Base-by-base conservation (phyloP, 331 rosid species). In the Stylosanthes scabra region DNA sequence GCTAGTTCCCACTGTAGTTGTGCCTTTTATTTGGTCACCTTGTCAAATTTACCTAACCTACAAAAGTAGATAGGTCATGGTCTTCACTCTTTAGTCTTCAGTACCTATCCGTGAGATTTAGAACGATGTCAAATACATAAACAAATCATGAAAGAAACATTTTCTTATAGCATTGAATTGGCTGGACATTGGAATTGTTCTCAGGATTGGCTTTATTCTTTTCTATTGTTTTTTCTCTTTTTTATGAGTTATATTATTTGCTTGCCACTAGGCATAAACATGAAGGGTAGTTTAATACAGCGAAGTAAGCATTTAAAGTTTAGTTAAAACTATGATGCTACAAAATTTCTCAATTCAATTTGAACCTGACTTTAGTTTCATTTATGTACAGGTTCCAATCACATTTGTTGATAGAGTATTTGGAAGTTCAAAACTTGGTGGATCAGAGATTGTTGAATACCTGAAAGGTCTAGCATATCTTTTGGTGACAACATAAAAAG, bases 341-440 rank as follows among this genome's bases (percentile, higher is more conserved):
- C 37, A 66, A 74, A 52, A 9, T 13, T 74, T 31, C 46, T 14
- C 27, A 59, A 45, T 45, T 62, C 16, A 67, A 13, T 31, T 70
- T 27, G 16, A 29, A 40, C 70, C 66, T 82, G 78, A 81, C 77
- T 47, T 49, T 40, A 12, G 66, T 20, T 72, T 31, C 68, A 57
- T 75, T 29, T 41, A 28, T 74, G 55, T 59, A 49, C 87, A 91
- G 97, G 99, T 94, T 76, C 97, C 97, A 68, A 94, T 94, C 75
- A 88, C 92, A 13, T 94, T 94, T 77, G 97, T 91, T 66, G 99
- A 94, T 78, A 87, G 99, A 87, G 97, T 94, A 29, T 91, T 66
- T 41, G 97, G 99, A 76, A 91, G 88, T 84, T 91, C 97, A 57
- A 94, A 94, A 88, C 99, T 91, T 34, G 99, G 97, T 68, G 99